Evolutionary conservation across 2,329 filamentous ascomycete genomes (phyloP), one percentile per base, ranked within the genome.

Genomic region (Pestalotiopsis sp.): DNA sequence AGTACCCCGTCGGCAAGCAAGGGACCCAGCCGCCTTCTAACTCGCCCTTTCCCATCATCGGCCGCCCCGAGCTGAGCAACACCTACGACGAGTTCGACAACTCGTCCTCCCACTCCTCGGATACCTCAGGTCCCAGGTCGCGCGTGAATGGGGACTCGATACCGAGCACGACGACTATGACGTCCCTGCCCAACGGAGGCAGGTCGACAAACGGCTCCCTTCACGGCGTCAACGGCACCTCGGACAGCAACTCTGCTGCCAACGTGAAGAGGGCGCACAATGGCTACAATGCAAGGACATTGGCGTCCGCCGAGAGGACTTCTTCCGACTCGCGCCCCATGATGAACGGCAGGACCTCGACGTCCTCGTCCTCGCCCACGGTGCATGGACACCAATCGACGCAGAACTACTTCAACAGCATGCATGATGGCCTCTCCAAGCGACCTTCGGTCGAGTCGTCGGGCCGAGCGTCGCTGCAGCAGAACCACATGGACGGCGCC

Each of bases 81-180:
- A 85, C 81, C 80, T 86, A 86, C 76, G 85, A 87, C 82, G 86
- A 84, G 73, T 84, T 82, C 76, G 86, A 86, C 68, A 83, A 85
- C 72, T 82, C 84, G 61, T 88, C 86, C 68, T 85, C 83, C 17
- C 83, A 84, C 77, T 84, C 83, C 70, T 87, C 86, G 69, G 82
- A 85, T 75, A 80, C 80, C 69, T 88, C 85, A 72, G 86, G 84
- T 74, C 77, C 79, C 60, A 79, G 78, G 70, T 80, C 79, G 72
- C 82, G 80, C 73, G 77, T 82, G 78, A 82, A 84, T 80, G 84
- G 82, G 69, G 75, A 78, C 73, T 72, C 70, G 61, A 77, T 75
- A 80, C 82, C 78, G 52, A 80, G 81, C 5, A 86, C 88, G 75
- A 86, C 88, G 75, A 90, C 86, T 80, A 87, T 90, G 81, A 87